A percentile compares a stretch with the other conserved stretches of the same genome.
These are phyloP conservation scores for Suhomyces sp. DNA, from an alignment of 805 yeast species.

Conservation along the genomic window DNA sequence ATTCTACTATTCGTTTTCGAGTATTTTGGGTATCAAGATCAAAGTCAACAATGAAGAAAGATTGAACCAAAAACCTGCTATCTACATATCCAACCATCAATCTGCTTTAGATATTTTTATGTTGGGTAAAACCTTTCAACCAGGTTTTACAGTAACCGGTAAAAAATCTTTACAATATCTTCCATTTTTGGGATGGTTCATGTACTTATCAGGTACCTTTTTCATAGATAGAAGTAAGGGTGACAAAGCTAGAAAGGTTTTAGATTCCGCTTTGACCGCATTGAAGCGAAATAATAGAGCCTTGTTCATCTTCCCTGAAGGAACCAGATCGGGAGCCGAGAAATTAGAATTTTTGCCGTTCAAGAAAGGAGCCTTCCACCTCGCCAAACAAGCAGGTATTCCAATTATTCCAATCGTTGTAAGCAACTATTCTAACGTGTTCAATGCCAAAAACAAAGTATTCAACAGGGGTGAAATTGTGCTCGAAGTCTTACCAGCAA, in stretches of 20 bases:
- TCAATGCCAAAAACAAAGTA: conserved; percentile 56
- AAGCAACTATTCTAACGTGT: conserved; percentile 75
- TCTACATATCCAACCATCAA: conserved; percentile 87
- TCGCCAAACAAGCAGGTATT: conserved; percentile 88
- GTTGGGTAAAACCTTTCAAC: conserved; percentile 81
- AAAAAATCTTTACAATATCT: conserved; percentile 77
- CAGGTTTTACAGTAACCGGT: conserved; percentile 88
- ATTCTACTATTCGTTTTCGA: conserved; percentile 61
- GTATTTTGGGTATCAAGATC: conserved; percentile 66
- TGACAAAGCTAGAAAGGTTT: conserved; percentile 69
- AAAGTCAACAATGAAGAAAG: conserved; percentile 64
- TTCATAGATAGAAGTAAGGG: conserved; percentile 82
- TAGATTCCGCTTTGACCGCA: conserved; percentile 63
- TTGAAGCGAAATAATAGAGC: conserved; percentile 66
- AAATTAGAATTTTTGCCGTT: conserved; percentile 75
- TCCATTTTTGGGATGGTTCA: conserved; percentile 96
- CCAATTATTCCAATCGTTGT: conserved; percentile 89
- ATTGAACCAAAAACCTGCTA: conserved; percentile 60
- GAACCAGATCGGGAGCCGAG: conserved; percentile 81
- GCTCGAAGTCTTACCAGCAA: conserved; percentile 78
- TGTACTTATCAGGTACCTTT: conserved; percentile 86
- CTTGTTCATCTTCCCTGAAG: conserved; percentile 93
- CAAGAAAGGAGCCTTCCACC: conserved; percentile 97
- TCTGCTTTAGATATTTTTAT: conserved; percentile 80
- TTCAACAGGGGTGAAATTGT: conserved; percentile 76